phyloP scores from a whole-genome alignment of 2,329 filamentous ascomycete species.

The Arthrobotrys pseudoclavata region DNA sequence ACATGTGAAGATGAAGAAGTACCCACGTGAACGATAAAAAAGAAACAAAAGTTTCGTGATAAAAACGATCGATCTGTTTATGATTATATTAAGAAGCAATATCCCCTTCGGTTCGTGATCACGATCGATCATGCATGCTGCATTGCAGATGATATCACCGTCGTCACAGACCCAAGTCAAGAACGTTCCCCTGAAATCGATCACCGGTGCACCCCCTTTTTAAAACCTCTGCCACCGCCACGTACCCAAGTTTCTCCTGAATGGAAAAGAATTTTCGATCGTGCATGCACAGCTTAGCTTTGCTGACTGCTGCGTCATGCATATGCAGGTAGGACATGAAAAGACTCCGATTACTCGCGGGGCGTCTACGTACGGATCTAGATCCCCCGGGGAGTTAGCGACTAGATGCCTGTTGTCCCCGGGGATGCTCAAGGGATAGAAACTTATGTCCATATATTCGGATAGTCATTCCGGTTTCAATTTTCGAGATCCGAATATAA shows the following conservation, averaged over 20 bases:
- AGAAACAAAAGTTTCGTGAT: background rate
- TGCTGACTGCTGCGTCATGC: conserved; percentile 9
- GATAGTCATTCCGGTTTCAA: conserved; percentile 26
- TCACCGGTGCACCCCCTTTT: background rate
- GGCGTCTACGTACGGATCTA: conserved; percentile 18
- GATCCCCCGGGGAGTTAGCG: background rate
- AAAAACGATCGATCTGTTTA: no score
- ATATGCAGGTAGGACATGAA: conserved; percentile 6
- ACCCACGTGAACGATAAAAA: background rate
- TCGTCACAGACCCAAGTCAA: background rate
- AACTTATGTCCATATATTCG: conserved; percentile 4
- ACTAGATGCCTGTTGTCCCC: background rate
- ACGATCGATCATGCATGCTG: no score
- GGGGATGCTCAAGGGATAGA: background rate
- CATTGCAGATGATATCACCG: no score
- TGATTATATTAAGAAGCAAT: no score
- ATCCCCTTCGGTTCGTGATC: no score
- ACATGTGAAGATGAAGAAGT: background rate
- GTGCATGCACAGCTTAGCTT: background rate
- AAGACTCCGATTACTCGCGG: conserved; percentile 3
- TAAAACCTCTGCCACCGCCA: background rate
- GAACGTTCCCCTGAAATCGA: background rate
- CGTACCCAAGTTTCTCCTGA: background rate
- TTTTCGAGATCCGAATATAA: conserved; percentile 26
- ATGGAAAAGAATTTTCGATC: background rate